Percentiles rank a stretch among this genome's conserved stretches.
These are phyloP conservation scores for Penicillium macrosclerotiorum DNA, from an alignment of 495 filamentous ascomycete genomes.

Conservation along the genomic window DNA sequence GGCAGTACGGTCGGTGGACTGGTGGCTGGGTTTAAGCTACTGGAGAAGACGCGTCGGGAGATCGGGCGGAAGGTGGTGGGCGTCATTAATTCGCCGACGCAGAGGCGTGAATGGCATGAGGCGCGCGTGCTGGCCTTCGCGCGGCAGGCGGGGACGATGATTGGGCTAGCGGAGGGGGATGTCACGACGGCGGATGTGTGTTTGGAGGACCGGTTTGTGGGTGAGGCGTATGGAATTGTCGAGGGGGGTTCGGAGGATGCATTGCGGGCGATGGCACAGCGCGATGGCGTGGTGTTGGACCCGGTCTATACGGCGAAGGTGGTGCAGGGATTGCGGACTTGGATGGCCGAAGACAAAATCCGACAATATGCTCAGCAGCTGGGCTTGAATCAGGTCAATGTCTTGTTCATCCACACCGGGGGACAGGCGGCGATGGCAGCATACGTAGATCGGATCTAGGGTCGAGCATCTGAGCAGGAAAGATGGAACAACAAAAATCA, in stretches of 20 bases:
- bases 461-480: neutral
- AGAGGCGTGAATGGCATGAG: conserved; percentile 27
- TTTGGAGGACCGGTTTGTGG: conserved; percentile 37
- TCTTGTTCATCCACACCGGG: conserved; percentile 41
- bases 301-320: conserved; percentile 43
- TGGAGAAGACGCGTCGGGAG: conserved; percentile 18
- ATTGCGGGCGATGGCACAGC: conserved; percentile 25
- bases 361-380: conserved; percentile 3
- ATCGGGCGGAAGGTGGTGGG: conserved; percentile 27
- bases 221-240: conserved; percentile 33
- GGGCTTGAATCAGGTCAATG: conserved; percentile 25
- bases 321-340: conserved; percentile 30
- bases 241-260: conserved; percentile 23
- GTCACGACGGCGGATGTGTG: conserved; percentile 31
- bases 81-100: conserved; percentile 36
- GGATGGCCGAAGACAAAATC: conserved; percentile 25
- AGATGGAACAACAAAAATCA: neutral
- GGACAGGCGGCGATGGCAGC: conserved; percentile 38
- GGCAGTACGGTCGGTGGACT: conserved; percentile 39
- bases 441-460: conserved; percentile 27
- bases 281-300: conserved; percentile 33
- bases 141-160: conserved; percentile 21
- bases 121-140: conserved; percentile 34
- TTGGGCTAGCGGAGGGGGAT: conserved; percentile 25
- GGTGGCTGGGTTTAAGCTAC: conserved; percentile 38